These are phyloP conservation scores for Syzygium aromaticum DNA, from an alignment of 345 rosid genomes.

Conservation along the genomic window DNA sequence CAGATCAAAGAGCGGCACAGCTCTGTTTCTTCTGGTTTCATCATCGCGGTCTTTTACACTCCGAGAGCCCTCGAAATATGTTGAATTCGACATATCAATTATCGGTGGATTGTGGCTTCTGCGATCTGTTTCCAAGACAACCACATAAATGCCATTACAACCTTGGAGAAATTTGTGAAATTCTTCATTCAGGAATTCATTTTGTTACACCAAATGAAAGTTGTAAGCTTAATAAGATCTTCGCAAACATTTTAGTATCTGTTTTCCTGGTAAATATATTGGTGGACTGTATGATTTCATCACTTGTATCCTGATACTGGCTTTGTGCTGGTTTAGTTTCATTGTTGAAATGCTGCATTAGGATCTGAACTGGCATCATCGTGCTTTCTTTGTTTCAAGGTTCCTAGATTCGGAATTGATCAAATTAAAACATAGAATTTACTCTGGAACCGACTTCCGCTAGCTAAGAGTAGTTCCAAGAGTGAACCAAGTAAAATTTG, in stretches of 20 bases:
- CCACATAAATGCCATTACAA: background rate
- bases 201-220: background rate
- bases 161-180: background rate
- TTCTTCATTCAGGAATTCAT: background rate
- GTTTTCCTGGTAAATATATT: background rate
- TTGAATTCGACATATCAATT: background rate
- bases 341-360: background rate
- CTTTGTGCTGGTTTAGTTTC: background rate
- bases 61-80: background rate
- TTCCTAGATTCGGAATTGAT: background rate
- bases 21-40: background rate
- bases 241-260: background rate
- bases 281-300: background rate
- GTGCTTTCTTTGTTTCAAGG: background rate
- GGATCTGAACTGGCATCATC: background rate
- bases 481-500: background rate
- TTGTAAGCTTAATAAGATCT: background rate
- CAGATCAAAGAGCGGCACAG: slow-evolving; percentile 12
- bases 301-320: background rate
- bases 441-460: background rate
- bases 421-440: background rate
- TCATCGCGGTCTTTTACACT: background rate
- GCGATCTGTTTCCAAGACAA: background rate
- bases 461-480: background rate
- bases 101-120: background rate